Evolutionary conservation across 2,329 filamentous ascomycete genomes (phyloP).

Genomic region (Calonectria leucothoes): DNA sequence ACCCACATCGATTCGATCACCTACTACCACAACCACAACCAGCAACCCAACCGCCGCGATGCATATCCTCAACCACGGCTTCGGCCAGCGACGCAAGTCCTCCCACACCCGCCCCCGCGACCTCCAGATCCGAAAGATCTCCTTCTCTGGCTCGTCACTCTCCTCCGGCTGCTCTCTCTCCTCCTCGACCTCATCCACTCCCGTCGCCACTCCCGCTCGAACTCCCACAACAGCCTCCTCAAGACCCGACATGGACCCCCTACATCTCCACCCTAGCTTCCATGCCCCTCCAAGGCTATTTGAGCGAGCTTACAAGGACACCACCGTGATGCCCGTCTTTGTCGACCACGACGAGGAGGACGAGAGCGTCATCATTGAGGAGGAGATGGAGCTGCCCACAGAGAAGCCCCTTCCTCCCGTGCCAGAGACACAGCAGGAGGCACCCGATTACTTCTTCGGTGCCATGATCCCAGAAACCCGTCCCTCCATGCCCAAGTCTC

Average conservation of each 20-base stretch:
- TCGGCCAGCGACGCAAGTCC: constrained; percentile 50
- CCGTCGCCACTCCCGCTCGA: constrained; percentile 30
- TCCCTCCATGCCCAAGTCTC: constrained; percentile 49
- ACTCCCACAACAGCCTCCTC: constrained; percentile 40
- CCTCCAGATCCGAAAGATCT: constrained; percentile 55
- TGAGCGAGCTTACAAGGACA: constrained; percentile 48
- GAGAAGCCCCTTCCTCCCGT: constrained; percentile 46
- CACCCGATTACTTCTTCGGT: constrained; percentile 49
- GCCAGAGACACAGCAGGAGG: constrained; percentile 38
- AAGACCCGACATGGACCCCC: constrained; percentile 46
- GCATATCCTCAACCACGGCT: constrained; percentile 51
- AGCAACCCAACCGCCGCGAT: constrained; percentile 39
- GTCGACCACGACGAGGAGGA: constrained; percentile 41
- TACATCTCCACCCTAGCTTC: constrained; percentile 49
- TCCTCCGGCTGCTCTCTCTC: constrained; percentile 50
- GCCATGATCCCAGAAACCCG: constrained; percentile 42
- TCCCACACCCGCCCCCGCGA: constrained; percentile 48
- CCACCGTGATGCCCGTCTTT: constrained; percentile 43
- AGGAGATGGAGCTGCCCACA: constrained; percentile 39
- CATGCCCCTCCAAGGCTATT: constrained; percentile 51
- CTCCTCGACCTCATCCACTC: constrained; percentile 47
- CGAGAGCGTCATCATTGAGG: constrained; percentile 35
- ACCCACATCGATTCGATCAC: not conserved
- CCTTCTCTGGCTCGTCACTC: constrained; percentile 54
- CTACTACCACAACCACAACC: constrained; percentile 17